Base-by-base conservation (phyloP, 2,329 filamentous ascomycete genomes). In the Neophaeococcomyces aloes region DNA sequence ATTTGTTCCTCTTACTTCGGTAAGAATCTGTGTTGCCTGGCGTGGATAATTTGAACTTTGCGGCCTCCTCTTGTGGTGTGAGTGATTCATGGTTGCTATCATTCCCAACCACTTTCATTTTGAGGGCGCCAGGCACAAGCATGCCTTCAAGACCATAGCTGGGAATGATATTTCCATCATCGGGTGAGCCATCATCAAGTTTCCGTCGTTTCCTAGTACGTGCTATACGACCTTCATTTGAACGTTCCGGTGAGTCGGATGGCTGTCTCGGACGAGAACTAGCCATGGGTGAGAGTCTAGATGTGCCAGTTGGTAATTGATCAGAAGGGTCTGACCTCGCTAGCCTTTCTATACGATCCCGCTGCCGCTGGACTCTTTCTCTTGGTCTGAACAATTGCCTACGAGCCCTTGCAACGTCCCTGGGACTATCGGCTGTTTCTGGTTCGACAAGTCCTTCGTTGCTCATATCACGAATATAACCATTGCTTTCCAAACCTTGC, bases 141-240 rank as follows among this genome's bases (percentile, higher is more conserved):
- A 94, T 88, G 14, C 88, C 89, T 60, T 82, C 86, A 56, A 79
- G 80, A 17, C 88, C 89, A 60, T 95, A 96, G 49, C 76, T 80
- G 59, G 88, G 85, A 2, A 72, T 75, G 47, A 57, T 59, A n/a
- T 59, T 52, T 3, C 61, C 64, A 47, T 66, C 61, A 19, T 69
- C 63, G 11, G 69, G 62, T 36, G 71, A 70, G 49, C 83, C 80
- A 1, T 75, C 70, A 54, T 85, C 81, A 29, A 86, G 61, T 60
- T 84, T 86, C 49, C 82, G 74, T 35, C 83, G 75, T 61, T 87
- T 87, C 38, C 65, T 65, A 45, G 63, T 57, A 48, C 75, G 69
- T 7, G 21, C 32, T 37, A 11, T 11, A 10, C 15, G 31, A 21
- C 13, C 11, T 15, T 31, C 25, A 14, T 21, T 43, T 32, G 3